phyloP scores from a whole-genome alignment of 2,329 filamentous ascomycete species.

The Claviceps sp. region DNA sequence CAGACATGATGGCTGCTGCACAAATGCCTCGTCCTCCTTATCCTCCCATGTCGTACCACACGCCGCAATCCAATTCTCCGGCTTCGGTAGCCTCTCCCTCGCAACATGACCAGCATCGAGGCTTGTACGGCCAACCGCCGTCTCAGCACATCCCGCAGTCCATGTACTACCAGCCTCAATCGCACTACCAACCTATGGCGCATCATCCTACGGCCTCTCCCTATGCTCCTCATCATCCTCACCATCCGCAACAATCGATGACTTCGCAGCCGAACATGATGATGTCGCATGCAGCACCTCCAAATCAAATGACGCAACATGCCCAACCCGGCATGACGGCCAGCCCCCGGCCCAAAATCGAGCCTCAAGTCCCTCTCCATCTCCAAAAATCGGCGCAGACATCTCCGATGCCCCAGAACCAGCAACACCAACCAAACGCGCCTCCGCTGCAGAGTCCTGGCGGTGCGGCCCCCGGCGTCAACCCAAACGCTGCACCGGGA shows the following conservation, averaged over 20 bases:
- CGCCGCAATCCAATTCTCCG: constrained; percentile 87
- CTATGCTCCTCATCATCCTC: constrained; percentile 42
- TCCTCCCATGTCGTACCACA: constrained; percentile 82
- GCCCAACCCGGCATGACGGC: constrained; percentile 41
- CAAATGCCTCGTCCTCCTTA: constrained; percentile 65
- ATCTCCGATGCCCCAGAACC: constrained; percentile 26
- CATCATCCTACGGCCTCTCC: constrained; percentile 46
- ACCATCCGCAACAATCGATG: constrained; percentile 34
- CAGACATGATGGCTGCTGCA: constrained; percentile 54
- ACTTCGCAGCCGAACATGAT: constrained; percentile 52
- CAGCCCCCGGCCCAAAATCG: constrained; percentile 50
- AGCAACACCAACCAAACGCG: constrained; percentile 25
- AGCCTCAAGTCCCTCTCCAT: constrained; percentile 46
- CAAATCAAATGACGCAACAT: constrained; percentile 45
- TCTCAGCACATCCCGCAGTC: constrained; percentile 66
- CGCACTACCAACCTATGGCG: constrained; percentile 53
- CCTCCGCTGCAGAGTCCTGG: constrained; percentile 26
- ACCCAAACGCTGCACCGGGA: constrained; percentile 83
- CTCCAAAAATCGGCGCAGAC: constrained; percentile 40
- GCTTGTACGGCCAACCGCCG: constrained; percentile 68
- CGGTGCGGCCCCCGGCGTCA: constrained; percentile 40
- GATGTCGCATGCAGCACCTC: constrained; percentile 46
- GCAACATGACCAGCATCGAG: constrained; percentile 77
- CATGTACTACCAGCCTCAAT: constrained; percentile 60
- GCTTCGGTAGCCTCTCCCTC: constrained; percentile 85